These are phyloP conservation scores for Astragalus glycyphyllos DNA, from an alignment of 306 rosid genomes.

Conservation along the genomic window DNA sequence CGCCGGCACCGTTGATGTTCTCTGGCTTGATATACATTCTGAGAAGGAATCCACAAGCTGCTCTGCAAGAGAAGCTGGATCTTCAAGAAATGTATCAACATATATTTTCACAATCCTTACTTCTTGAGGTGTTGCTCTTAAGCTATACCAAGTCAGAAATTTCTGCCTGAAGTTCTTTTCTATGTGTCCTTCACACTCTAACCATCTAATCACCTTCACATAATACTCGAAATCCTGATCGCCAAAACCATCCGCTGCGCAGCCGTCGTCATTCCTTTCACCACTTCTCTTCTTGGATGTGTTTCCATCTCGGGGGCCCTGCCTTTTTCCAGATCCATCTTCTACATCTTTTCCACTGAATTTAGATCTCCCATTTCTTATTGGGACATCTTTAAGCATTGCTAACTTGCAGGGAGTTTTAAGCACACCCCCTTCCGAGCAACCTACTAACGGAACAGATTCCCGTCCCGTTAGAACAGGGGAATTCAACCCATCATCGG, in stretches of 20 bases:
- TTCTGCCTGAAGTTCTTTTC: conserved; percentile 96
- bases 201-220: conserved; percentile 86
- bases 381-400: conserved; percentile 66
- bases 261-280: conserved; percentile 63
- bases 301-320: conserved; percentile 76
- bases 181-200: conserved; percentile 93
- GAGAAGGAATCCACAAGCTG: conserved; percentile 95
- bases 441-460: conserved; percentile 58
- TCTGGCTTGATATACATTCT: conserved; percentile 77
- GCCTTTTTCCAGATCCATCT: conserved; percentile 64
- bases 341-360: conserved; percentile 69
- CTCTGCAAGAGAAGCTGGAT: conserved; percentile 88
- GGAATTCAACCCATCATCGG: conserved; percentile 63
- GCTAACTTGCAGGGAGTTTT: conserved; percentile 86
- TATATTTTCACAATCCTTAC: conserved; percentile 82
- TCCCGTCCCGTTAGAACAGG: conserved; percentile 64
- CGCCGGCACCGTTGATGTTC: conserved; percentile 65
- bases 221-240: conserved; percentile 79
- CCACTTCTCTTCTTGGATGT: conserved; percentile 72
- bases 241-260: conserved; percentile 51
- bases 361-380: conserved; percentile 71
- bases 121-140: conserved; percentile 83
- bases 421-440: conserved; percentile 76
- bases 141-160: conserved; percentile 94
- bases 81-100: conserved; percentile 74